Conservation (phyloP, 495 filamentous ascomycete species). For the Xylaria venustula region DNA sequence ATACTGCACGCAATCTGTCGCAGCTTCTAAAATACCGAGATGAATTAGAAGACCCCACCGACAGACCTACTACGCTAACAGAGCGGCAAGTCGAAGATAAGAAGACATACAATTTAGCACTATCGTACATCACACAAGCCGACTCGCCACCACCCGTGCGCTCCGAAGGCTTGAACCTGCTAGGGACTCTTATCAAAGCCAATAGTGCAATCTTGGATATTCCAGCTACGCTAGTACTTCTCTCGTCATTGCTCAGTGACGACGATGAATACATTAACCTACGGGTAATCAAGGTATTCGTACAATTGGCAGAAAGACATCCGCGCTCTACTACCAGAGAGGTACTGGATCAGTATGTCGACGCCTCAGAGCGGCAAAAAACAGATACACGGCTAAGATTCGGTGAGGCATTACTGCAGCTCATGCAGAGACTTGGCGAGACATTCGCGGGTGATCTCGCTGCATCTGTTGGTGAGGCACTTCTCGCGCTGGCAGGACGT, state of each 20-base stretch:
- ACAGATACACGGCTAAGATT: constrained; percentile 70
- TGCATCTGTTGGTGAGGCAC: constrained; percentile 55
- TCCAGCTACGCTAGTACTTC: constrained; percentile 61
- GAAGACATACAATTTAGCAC: constrained; percentile 67
- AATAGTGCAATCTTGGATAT: constrained; percentile 69
- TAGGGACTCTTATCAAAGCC: constrained; percentile 62
- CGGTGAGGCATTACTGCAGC: constrained; percentile 69
- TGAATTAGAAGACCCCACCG: constrained; percentile 39
- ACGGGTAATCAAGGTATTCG: constrained; percentile 65
- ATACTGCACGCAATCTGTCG: constrained; percentile 57
- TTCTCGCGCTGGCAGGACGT: constrained; percentile 66
- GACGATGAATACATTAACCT: constrained; percentile 75
- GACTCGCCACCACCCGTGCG: constrained; percentile 75
- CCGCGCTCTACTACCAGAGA: constrained; percentile 63
- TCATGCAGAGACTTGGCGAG: constrained; percentile 64
- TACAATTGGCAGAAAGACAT: constrained; percentile 63
- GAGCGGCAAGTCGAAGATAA: constrained; percentile 59
- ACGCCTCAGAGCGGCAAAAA: constrained; percentile 54
- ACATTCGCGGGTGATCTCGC: constrained; percentile 59
- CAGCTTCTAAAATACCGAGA: constrained; percentile 59
- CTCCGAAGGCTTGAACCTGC: constrained; percentile 71
- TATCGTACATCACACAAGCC: constrained; percentile 64
- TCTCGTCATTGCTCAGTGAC: constrained; percentile 66
- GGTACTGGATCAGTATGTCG: constrained; percentile 68
- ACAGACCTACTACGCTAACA: constrained; percentile 29